phyloP scores from a whole-genome alignment of 1,284 basidiomycete species.

The Serendipita sp. region DNA sequence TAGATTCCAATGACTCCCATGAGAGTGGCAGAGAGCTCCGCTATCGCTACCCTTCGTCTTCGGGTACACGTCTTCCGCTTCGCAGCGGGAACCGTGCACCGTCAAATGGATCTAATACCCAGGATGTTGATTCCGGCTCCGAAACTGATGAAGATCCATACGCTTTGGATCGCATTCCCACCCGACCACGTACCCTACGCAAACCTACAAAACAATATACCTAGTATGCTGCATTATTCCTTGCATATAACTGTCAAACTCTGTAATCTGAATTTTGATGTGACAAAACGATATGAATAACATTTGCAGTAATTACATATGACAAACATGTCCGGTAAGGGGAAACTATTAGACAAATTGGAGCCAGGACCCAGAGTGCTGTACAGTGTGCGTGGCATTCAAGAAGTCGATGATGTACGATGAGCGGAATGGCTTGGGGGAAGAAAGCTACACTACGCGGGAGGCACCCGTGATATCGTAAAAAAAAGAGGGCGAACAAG shows the following conservation, averaged over 20 bases:
- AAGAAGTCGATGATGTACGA: slow-evolving; percentile 2
- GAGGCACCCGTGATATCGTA: not conserved
- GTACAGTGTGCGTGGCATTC: slow-evolving; percentile 5
- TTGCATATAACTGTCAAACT: no score
- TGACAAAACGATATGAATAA: not conserved
- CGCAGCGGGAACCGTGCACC: not conserved
- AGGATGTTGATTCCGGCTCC: not conserved
- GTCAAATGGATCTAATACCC: not conserved
- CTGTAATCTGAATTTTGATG: not conserved
- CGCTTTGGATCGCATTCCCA: not conserved
- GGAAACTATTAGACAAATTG: slow-evolving; percentile 6
- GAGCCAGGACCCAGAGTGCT: slow-evolving; percentile 2
- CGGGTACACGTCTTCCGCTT: not conserved
- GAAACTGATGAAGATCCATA: slow-evolving; percentile 1
- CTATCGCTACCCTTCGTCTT: not conserved
- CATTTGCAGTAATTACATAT: slow-evolving; percentile 2
- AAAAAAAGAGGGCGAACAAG: not conserved
- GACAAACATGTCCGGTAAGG: slow-evolving; percentile 2
- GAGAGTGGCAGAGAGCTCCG: not conserved
- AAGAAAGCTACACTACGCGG: not conserved
- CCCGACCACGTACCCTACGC: not conserved
- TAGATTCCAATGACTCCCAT: not conserved
- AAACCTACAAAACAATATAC: not conserved
- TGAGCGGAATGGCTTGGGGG: not conserved
- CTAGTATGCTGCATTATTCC: not conserved